Base-by-base conservation (phyloP, 2,329 filamentous ascomycete species). In the Apiospora koreana region DNA sequence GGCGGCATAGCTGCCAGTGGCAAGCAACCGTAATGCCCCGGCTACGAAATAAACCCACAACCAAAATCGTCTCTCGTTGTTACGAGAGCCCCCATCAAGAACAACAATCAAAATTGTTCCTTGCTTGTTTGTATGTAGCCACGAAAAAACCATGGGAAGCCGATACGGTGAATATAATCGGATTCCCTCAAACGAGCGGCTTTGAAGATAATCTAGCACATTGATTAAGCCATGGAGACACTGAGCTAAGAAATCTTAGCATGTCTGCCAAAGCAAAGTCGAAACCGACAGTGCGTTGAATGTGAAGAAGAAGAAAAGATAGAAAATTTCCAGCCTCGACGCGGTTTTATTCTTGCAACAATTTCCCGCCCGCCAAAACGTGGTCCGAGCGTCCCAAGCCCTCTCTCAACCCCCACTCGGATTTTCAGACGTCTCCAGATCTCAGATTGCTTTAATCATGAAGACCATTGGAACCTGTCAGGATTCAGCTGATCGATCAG, bases 121-220 rank as follows among this genome's bases (percentile, higher is more conserved):
- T 69, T 70, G 67, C n/a, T 77, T 80, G 77, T 79, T 69, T 69
- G 67, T 18, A 77, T 80, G 77, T 79, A 70, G 78, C 79, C 79
- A 76, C 76, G 71, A 77, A 76, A 76, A 72, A 78, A 80, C 79
- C 79, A 80, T 80, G 64, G 79, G 77, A 79, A 78, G 70, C 73
- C 78, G 73, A 76, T 75, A 77, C 77, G 71, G 75, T 71, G 45
- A 50, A 41, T 67, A 69, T 65, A 71, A 74, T 74, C 72, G 77
- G 68, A 72, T 75, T 76, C 79, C 79, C 79, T 80, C 79, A 80
- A 80, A 80, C 79, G 76, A 78, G 75, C 78, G 79, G 79, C 77
- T 74, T 72, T 66, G 25, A 41, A 64, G 74, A 71, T 77, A 58
- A 72, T 80, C 79, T 80, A 69, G 79, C 79, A 80, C 78, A 67